A percentile compares a stretch with the other conserved stretches of the same genome.
phyloP scores from a whole-genome alignment of 164 flowering plant species.

The Magnolia changhungtana region DNA sequence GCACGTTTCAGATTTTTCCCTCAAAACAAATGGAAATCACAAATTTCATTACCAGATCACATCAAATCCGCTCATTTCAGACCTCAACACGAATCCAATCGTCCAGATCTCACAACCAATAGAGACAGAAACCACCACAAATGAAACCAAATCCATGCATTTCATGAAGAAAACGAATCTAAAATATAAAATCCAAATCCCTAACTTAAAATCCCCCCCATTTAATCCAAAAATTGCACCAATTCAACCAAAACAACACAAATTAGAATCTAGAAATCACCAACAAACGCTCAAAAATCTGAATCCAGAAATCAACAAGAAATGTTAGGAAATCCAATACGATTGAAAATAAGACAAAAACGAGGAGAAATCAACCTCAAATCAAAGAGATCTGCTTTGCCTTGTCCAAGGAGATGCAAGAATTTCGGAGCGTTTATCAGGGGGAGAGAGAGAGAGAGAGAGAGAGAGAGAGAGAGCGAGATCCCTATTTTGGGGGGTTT shows the following conservation, averaged over 20 bases:
- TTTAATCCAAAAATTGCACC: background rate
- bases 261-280: background rate
- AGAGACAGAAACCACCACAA: too few relatives aligned
- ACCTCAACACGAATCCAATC: too few relatives aligned
- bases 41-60: too few relatives aligned
- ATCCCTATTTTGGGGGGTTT: too few relatives aligned
- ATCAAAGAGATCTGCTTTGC: background rate
- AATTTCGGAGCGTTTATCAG: slow-evolving; percentile 12
- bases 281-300: background rate
- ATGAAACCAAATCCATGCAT: too few relatives aligned
- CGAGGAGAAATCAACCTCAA: slow-evolving; percentile 5
- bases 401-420: slow-evolving; percentile 1
- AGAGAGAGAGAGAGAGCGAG: too few relatives aligned
- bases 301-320: background rate
- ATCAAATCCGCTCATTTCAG: too few relatives aligned
- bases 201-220: background rate
- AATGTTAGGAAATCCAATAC: too few relatives aligned
- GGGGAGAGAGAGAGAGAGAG: background rate
- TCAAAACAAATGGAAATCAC: too few relatives aligned
- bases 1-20: too few relatives aligned
- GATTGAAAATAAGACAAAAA: background rate
- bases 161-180: background rate
- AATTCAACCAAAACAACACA: background rate
- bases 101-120: too few relatives aligned
- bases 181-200: background rate